phyloP scores from a whole-genome alignment of 257 asterid genomes.

The Sherardia arvensis region DNA sequence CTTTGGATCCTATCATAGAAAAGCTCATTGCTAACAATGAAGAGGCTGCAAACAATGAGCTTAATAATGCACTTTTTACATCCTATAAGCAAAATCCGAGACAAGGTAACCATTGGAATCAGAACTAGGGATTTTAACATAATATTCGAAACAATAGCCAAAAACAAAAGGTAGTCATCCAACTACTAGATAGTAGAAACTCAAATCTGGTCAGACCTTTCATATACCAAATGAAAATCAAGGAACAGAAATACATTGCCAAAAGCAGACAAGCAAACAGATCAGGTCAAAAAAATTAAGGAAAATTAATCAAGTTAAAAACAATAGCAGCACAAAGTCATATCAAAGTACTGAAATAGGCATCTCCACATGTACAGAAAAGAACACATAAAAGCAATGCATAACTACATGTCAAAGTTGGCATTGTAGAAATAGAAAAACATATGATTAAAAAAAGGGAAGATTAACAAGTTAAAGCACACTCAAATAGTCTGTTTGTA shows the following conservation, averaged over 20 bases:
- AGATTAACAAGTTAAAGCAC: background rate
- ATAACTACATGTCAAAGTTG: background rate
- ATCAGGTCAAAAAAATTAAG: background rate
- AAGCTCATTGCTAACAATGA: background rate
- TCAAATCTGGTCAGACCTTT: background rate
- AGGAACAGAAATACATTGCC: background rate
- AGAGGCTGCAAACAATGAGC: background rate
- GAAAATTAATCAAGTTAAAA: background rate
- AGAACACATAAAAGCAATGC: background rate
- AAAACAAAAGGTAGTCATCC: background rate
- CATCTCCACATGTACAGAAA: background rate
- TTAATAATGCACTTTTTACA: background rate
- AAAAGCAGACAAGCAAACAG: background rate
- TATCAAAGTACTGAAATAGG: background rate
- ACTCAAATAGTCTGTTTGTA: background rate
- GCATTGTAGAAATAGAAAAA: background rate
- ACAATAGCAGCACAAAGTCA: background rate
- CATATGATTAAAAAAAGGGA: background rate
- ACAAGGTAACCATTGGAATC: no score
- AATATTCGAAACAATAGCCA: background rate
- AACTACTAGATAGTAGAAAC: background rate
- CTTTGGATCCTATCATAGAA: background rate
- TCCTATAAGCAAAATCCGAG: background rate
- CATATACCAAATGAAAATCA: background rate
- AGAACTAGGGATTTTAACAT: background rate